Base-by-base conservation (phyloP, 768 basidiomycete species). In the Mrakia frigida region DNA sequence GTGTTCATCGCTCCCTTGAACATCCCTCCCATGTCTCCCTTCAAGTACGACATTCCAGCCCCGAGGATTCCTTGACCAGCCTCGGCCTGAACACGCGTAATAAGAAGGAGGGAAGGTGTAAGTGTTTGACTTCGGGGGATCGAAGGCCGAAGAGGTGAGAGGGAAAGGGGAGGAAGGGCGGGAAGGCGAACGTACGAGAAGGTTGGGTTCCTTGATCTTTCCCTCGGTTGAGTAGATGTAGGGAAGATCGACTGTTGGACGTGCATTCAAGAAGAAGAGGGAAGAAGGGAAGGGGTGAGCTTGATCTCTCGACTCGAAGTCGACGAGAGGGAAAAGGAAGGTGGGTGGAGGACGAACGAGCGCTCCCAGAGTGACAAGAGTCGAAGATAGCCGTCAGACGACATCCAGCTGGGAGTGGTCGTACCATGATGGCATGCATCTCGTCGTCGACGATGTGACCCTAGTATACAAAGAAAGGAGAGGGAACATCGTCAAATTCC, bases 401-500 rank as follows among this genome's bases (percentile, higher is more conserved):
- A 82, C 95, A 97, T 1, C 94, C 94, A 13, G 88, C 81, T 28
- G 94, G 94, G 2, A 98, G 87, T 31, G 89, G 87, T 75, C 87
- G 86, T 1, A 93, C 93, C 89, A 98, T 87, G 73, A 92, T 89
- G 6, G 85, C 85, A 81, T 96, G 91, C 88, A 80, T 78, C 80
- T 94, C 92, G 83, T 98, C 94, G 80, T 99, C 96, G 11, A 92
- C 88, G 75, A 99, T 94, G 80, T 91, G 89, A 0, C 92, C 91
- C 46, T 50, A n/a, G n/a, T n/a, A n/a, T n/a, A 18, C 46, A 50
- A 21, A 50, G 6, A 18, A 14, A 50, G 6, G 11, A 41, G 46
- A 2, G 46, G 2, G 21, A 14, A 50, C 16, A 50, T 50, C 13
- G 43, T 46, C 18, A 50, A 18, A 2, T 14, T 21, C 46, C 16